Evolutionary conservation across 108 stramenopile species (phyloP), one percentile per base, ranked within the genome.

Genomic region (Skeletonema costatum): DNA sequence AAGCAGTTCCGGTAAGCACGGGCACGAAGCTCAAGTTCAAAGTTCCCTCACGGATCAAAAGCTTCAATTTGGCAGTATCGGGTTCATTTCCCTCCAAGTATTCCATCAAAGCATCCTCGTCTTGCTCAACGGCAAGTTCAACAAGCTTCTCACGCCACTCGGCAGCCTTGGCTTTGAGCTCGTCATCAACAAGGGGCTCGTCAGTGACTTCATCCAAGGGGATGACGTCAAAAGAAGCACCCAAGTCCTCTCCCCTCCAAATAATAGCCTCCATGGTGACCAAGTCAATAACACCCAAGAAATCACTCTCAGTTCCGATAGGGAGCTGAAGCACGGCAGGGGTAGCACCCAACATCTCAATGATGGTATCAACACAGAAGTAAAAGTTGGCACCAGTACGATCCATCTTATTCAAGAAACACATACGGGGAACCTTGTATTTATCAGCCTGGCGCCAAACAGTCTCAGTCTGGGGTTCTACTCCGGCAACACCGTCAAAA

Each of bases 341-440:
- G 14, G 95, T 96, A 21, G 94, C 88, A 29, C 94, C 97, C 59
- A 99, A 93, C 75, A 97, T 80, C 8, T 96, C 87, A 53, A 97
- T 73, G 66, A 99, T 95, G 38, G 96, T 98, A 64, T 97, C 87
- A 14, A 99, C 94, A 73, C 97, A 98, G 68, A 89, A 95, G 75
- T 97, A 93, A 71, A 99, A 97, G 88, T 98, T 87, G 35, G 99
- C 98, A 56, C 99, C 99, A 9, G 97, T 95, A 44, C 99, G 91
- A 80, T 99, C 99, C 98, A 99, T 98, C 85, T 99, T 99, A 87
- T 99, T 99, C 71, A 99, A 83, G 87, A 99, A 99, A 85, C 97
- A 98, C 90, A 99, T 97, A 48, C 98, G 89, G 7, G 98, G 99
- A 56, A 99, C 98, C 80, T 93, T 92, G 88, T 99, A 98, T 74